Evolutionary conservation across 768 basidiomycete genomes (phyloP), one percentile per base, ranked within the genome.

Genomic region (Dictyophora rubrovolvata): DNA sequence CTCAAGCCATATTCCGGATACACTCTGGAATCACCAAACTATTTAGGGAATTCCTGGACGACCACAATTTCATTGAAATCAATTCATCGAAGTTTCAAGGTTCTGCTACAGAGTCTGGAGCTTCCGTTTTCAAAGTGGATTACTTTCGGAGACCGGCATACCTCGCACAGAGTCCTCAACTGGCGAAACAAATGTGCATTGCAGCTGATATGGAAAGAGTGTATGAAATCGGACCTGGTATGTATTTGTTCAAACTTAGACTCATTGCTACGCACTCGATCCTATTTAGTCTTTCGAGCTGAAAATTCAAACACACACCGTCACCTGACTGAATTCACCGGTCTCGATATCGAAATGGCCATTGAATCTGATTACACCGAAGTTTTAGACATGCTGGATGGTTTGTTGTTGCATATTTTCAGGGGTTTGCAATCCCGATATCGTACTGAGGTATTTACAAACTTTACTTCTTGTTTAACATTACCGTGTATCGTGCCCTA

Each of bases 101-200:
- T 21, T 77, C 77, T 16, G 78, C 78, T 8, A 79, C 78, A 35
- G 79, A 80, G 68, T 69, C 67, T 18, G 79, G 79, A 8, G 73
- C 79, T 3, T 71, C 70, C 60, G 79, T 81, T 11, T 81, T 81
- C 74, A 76, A 76, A 65, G 79, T 81, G 16, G 67, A 70, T 20
- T 81, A 81, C 69, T 81, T 80, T 67, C 73, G 75, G 61, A 71
- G 77, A 70, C 35, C 52, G 21, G 79, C 77, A 7, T 81, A 76
- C 71, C 69, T 81, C 23, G 79, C 79, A 1, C 79, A 81, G 65
- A 73, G 72, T 48, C 79, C 79, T 34, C 79, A 81, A 64, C 69
- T 80, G 48, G 74, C 76, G 59, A 81, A 81, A 67, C 78, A 81
- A 69, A 80, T 80, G 78, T 73, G 72, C 65, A 79, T 80, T 56